phyloP scores from a whole-genome alignment of 2,329 filamentous ascomycete species.

The Aspergillus carbonarius region DNA sequence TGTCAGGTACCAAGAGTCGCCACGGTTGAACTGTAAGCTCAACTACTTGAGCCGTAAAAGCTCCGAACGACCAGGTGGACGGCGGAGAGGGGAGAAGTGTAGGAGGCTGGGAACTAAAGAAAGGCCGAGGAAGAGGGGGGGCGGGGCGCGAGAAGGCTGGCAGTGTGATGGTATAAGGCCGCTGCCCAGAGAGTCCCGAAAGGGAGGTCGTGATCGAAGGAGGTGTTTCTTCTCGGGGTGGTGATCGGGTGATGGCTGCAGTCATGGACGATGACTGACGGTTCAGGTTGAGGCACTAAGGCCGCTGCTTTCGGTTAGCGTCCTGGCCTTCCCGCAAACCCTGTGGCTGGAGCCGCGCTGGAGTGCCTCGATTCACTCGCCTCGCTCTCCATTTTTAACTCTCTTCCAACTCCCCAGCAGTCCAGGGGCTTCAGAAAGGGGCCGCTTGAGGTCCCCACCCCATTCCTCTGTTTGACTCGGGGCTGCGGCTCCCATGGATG shows the following conservation, averaged over 20 bases:
- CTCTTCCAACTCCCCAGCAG: not conserved
- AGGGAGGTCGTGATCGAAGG: constrained; percentile 23
- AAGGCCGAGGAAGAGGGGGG: constrained; percentile 13
- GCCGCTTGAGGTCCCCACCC: too few species aligned
- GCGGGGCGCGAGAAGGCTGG: constrained; percentile 22
- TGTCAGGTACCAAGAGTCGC: constrained; percentile 45
- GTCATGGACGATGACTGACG: constrained; percentile 34
- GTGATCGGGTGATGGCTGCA: constrained; percentile 32
- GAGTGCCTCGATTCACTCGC: not conserved
- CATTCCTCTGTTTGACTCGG: too few species aligned
- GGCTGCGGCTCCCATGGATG: too few species aligned
- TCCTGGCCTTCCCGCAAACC: constrained; percentile 19
- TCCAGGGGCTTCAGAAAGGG: not conserved
- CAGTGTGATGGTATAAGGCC: constrained; percentile 20
- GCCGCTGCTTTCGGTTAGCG: constrained; percentile 46
- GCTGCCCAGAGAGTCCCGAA: constrained; percentile 28
- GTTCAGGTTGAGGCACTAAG: constrained; percentile 42
- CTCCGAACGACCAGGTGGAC: constrained; percentile 33
- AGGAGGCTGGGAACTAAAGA: constrained; percentile 18
- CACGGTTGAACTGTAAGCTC: constrained; percentile 41
- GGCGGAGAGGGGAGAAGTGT: constrained; percentile 27
- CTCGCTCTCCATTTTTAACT: not conserved
- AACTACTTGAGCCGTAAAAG: constrained; percentile 35
- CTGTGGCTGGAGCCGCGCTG: constrained; percentile 18
- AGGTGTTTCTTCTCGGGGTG: constrained; percentile 26